phyloP scores from a whole-genome alignment of 1,284 basidiomycete genomes.

The Ustilago curta region DNA sequence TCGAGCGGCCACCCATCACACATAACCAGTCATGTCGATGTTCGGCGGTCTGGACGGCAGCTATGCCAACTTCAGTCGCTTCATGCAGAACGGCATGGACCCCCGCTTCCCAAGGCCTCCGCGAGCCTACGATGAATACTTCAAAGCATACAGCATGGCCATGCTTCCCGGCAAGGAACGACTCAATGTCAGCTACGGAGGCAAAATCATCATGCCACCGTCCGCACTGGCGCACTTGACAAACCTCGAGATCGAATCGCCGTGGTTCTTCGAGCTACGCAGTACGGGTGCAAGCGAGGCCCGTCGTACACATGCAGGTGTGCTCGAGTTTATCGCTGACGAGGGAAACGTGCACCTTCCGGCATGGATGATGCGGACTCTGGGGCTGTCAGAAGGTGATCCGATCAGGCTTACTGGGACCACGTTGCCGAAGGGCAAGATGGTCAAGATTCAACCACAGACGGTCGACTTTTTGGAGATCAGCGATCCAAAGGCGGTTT shows the following conservation, averaged over 20 bases:
- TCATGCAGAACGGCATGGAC: slow-evolving; percentile 57
- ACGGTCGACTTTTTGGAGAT: slow-evolving; percentile 91
- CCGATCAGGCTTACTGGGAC: slow-evolving; percentile 90
- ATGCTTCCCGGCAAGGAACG: slow-evolving; percentile 85
- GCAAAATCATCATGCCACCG: slow-evolving; percentile 98
- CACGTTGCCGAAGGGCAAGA: slow-evolving; percentile 89
- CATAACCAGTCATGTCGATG: slow-evolving; percentile 26
- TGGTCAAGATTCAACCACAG: slow-evolving; percentile 97
- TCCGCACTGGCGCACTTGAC: slow-evolving; percentile 91
- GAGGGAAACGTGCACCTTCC: slow-evolving; percentile 95
- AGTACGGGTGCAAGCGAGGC: slow-evolving; percentile 75
- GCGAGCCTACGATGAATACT: slow-evolving; percentile 66
- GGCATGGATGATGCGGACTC: slow-evolving; percentile 99
- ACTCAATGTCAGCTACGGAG: slow-evolving; percentile 91
- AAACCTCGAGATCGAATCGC: slow-evolving; percentile 86
- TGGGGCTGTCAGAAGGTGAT: slow-evolving; percentile 92
- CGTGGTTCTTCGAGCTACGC: slow-evolving; percentile 95
- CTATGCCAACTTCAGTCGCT: slow-evolving; percentile 25
- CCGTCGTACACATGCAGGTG: slow-evolving; percentile 86
- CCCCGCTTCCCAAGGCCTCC: slow-evolving; percentile 58
- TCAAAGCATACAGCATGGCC: slow-evolving; percentile 81
- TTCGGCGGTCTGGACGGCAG: slow-evolving; percentile 44
- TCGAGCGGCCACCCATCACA: no score
- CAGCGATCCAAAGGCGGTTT: slow-evolving; percentile 91
- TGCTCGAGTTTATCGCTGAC: slow-evolving; percentile 97